Conservation (phyloP, 2,329 filamentous ascomycete species). For the Aspergillus sp. region DNA sequence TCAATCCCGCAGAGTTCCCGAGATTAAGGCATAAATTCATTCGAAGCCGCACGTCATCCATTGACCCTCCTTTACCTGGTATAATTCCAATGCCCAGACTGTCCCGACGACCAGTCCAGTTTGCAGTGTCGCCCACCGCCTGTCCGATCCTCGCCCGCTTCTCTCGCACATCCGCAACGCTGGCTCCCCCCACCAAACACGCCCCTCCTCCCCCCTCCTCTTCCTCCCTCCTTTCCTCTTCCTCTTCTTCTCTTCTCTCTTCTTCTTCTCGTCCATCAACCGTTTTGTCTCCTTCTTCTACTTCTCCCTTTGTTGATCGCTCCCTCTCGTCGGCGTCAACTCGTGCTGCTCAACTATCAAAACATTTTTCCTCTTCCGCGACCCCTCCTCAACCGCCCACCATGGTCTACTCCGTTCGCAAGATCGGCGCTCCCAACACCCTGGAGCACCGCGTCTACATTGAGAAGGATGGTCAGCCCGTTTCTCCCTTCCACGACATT, state of each 20-base stretch:
- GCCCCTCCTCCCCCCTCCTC: constrained; percentile 27
- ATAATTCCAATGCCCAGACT: background rate
- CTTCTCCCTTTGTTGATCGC: constrained; percentile 14
- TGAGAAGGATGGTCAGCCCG: constrained; percentile 90
- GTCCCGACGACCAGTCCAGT: constrained; percentile 11
- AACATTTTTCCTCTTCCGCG: constrained; percentile 42
- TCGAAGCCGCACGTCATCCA: too few relatives aligned
- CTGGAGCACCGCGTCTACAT: constrained; percentile 96
- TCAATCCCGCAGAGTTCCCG: background rate
- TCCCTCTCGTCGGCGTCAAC: constrained; percentile 23
- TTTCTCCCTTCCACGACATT: constrained; percentile 98
- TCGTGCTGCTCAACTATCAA: constrained; percentile 45
- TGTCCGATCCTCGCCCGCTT: constrained; percentile 24
- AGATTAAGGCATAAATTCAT: background rate
- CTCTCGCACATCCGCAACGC: constrained; percentile 35
- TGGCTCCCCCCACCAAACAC: constrained; percentile 41
- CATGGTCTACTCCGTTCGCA: constrained; percentile 70
- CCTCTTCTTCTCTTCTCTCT: constrained; percentile 16
- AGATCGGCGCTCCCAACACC: constrained; percentile 86
- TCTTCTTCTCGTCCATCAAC: constrained; percentile 12
- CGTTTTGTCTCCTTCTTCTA: constrained; percentile 13
- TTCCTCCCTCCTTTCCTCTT: constrained; percentile 21
- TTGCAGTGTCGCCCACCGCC: constrained; percentile 30
- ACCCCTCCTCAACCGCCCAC: constrained; percentile 26
- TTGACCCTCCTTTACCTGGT: background rate